Evolutionary conservation across 1,284 basidiomycete genomes (phyloP).

Genomic region (Malassezia restricta): DNA sequence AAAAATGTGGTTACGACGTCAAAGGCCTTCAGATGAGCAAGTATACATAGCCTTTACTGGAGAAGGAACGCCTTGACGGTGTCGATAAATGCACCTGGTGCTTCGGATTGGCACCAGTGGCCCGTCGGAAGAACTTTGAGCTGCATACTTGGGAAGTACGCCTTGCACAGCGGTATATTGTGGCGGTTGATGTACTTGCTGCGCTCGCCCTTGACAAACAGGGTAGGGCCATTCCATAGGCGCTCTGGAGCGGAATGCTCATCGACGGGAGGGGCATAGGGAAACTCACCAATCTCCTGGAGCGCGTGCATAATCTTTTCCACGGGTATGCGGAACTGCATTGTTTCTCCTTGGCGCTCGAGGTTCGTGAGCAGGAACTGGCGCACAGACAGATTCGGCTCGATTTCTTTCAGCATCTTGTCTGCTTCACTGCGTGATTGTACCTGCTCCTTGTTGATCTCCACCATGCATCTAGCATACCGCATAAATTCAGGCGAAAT

Average conservation of each 20-base stretch:
- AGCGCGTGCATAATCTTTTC: conserved; percentile 57
- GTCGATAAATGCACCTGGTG: conserved; percentile 46
- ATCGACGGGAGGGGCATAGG: conserved; percentile 48
- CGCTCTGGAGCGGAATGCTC: conserved; percentile 6
- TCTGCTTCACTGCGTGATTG: conserved; percentile 58
- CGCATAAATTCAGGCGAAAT: conserved; percentile 54
- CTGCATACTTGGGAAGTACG: conserved; percentile 59
- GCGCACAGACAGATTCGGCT: conserved; percentile 57
- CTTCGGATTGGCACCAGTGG: conserved; percentile 48
- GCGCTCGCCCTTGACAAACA: conserved; percentile 63
- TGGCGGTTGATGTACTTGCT: conserved; percentile 61
- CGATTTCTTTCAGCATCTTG: conserved; percentile 55
- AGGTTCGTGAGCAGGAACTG: conserved; percentile 76
- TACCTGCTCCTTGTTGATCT: conserved; percentile 54
- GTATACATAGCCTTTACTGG: conserved; percentile 11
- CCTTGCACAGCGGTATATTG: conserved; percentile 54
- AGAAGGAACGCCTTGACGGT: conserved; percentile 38
- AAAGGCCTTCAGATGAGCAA: conserved; percentile 43
- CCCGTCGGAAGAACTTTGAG: conserved; percentile 45
- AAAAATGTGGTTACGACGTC: conserved; percentile 65
- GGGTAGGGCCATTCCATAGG: conserved; percentile 55
- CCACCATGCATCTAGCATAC: conserved; percentile 61
- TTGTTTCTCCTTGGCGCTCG: conserved; percentile 41
- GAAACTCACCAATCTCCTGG: conserved; percentile 62
- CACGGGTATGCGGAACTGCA: conserved; percentile 61